Percentiles rank a stretch among this genome's conserved stretches.
phyloP scores from a whole-genome alignment of 495 filamentous ascomycete species.

The Chlorociboria aeruginascens region DNA sequence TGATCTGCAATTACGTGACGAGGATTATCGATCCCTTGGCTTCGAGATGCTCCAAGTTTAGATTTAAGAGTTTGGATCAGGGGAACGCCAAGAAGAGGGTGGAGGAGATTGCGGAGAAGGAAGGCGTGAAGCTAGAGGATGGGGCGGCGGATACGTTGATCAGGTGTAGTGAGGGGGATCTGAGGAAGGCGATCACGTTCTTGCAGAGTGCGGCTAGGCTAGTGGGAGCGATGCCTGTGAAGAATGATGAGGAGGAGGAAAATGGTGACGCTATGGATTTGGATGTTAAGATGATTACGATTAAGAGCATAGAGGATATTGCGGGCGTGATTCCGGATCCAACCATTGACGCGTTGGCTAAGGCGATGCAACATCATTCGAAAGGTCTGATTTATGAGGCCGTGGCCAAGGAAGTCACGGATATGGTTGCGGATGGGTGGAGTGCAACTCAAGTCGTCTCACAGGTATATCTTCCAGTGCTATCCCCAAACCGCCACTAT shows the following conservation, averaged over 20 bases:
- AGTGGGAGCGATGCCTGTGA: constrained; percentile 42
- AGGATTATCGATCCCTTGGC: constrained; percentile 95
- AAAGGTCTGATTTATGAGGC: constrained; percentile 54
- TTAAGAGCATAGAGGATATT: constrained; percentile 81
- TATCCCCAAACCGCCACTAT: not conserved
- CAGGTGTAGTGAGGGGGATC: constrained; percentile 79
- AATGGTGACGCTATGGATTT: constrained; percentile 41
- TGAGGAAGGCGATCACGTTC: constrained; percentile 93
- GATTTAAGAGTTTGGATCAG: constrained; percentile 91
- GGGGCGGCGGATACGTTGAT: constrained; percentile 78
- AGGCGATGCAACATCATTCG: constrained; percentile 66
- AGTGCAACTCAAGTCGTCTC: constrained; percentile 80
- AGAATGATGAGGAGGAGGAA: constrained; percentile 23
- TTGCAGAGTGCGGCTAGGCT: constrained; percentile 81
- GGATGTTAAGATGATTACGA: constrained; percentile 48
- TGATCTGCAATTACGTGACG: constrained; percentile 98
- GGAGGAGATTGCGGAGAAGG: constrained; percentile 65
- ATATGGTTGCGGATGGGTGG: constrained; percentile 96
- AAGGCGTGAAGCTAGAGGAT: constrained; percentile 61
- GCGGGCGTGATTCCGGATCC: constrained; percentile 79
- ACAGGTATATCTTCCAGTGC: constrained; percentile 40
- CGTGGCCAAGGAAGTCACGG: constrained; percentile 66
- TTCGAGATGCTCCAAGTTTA: constrained; percentile 87
- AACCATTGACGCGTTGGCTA: constrained; percentile 55
- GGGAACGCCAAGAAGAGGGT: constrained; percentile 63